Base-by-base conservation (phyloP, 2,329 filamentous ascomycete species). In the Fusarium sp. region DNA sequence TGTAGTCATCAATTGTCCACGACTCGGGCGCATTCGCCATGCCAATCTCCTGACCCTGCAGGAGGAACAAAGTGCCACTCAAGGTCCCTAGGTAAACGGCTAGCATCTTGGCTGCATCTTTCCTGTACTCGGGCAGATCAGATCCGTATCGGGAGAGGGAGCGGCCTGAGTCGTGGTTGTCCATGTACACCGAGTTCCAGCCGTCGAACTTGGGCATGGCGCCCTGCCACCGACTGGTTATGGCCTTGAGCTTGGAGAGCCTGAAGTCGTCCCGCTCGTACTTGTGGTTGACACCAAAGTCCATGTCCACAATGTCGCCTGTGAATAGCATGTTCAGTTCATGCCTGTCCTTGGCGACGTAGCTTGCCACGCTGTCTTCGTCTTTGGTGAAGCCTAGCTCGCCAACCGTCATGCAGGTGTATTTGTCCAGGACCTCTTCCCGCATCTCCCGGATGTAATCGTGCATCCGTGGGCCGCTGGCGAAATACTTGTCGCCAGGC, bases 101-200 rank as follows among this genome's bases (percentile, higher is more conserved):
- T 4, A 89, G 79, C 84, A 88, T 85, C 73, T 87, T 88, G 0
- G 85, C 86, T 3, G 83, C 83, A 0, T 79, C 69, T 1, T 77
- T 81, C 6, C 86, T 81, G 56, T 81, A 80, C 16, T 83, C 72
- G 0, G 84, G 83, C 0, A 80, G 70, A 27, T 87, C 84, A 1
- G 83, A 83, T 0, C 80, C 84, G 63, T 85, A 90, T 0, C 88
- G 83, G 2, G 86, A 87, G 0, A 90, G 77, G 0, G 84, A 86
- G 0, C 88, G 83, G 0, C 85, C 85, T n/a, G 88, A 85, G 72
- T 90, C 88, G 71, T 90, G 88, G 66, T 90, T 90, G 39, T 90
- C 88, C 72, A 87, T 82, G 69, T 89, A 91, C 0, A 86, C 82
- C 0, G 87, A 86, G 18, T 87, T 87, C 86, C 87, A 88, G 0